Evolutionary conservation across 768 basidiomycete genomes (phyloP), one percentile per base, ranked within the genome.

Genomic region (Auricularia cornea): DNA sequence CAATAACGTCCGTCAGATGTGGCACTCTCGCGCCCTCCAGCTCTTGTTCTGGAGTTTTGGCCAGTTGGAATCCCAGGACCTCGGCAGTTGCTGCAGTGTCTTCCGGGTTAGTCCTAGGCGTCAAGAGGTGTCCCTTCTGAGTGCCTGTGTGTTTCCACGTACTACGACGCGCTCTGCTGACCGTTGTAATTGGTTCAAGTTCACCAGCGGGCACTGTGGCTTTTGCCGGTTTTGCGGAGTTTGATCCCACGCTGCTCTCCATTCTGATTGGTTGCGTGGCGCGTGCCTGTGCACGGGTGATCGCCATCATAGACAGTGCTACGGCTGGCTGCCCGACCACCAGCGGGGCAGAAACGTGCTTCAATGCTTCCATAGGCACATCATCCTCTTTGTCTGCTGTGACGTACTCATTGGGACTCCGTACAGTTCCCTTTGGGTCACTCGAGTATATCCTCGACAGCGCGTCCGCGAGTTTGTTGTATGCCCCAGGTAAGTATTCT

Each of bases 381-480:
- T 31, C 18, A 23, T 56, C 54, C 4, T 56, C 54, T 4, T 56
- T 5, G 4, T 56, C 54, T 3, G 28, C 28, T 6, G 26, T 28
- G 26, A 64, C 63, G 41, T 51, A 61, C 52, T 64, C 60, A n/a
- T 5, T 35, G 11, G 14, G 33, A 11, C 60, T 44, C 12, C 51
- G 26, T 14, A 64, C 33, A 20, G 48, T 40, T 4, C 60, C 63
- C 28, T 8, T 18, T 3, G 60, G 18, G n/a, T 60, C 63, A 40
- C 48, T 29, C 16, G 59, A 61, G 41, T 60, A 61, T 16, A 61
- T 38, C 28, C 60, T 38, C 28, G 60, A 64, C 20, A 64, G 60
- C 2, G 60, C 63, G 32, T 64, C 63, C 2, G 63, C 63, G 6
- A 61, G 16, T 14, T 3, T 40, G 32, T 64, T 64, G 6, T 61